A percentile compares a stretch with the other conserved stretches of the same genome.
Conservation (phyloP, 106 monocot species). For the Dendrobium chrysotoxum region DNA sequence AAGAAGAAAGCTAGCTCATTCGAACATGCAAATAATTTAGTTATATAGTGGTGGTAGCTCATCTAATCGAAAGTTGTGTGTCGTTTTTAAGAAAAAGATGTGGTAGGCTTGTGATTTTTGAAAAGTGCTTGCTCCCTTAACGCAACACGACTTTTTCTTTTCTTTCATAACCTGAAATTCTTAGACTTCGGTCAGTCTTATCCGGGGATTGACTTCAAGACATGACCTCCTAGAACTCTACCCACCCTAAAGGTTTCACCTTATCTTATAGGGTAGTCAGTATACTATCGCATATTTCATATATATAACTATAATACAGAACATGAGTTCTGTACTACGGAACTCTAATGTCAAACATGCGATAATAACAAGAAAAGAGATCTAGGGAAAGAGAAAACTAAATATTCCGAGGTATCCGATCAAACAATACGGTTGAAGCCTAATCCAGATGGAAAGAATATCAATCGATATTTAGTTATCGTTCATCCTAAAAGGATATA, state of each 20-base stretch:
- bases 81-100: neutral
- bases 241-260: constrained; percentile 1
- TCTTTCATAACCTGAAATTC: constrained; percentile 1
- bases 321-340: constrained; percentile 4
- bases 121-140: no score
- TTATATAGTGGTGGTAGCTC: neutral
- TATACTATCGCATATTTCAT: constrained; percentile 2
- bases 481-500: constrained; percentile 4
- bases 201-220: neutral
- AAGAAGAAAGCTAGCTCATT: constrained; percentile 6
- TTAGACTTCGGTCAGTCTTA: neutral
- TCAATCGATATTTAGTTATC: neutral
- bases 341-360: constrained; percentile 1
- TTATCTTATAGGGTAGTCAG: neutral
- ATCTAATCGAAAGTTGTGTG: neutral
- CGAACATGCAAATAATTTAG: neutral
- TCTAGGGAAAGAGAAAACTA: constrained; percentile 4
- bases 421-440: neutral
- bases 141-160: no score
- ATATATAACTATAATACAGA: neutral
- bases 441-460: neutral
- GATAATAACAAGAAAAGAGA: constrained; percentile 7
- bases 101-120: neutral
- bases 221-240: constrained; percentile 5
- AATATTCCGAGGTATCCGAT: constrained; percentile 1